These are phyloP conservation scores for Aspergillus leporis DNA, from an alignment of 495 filamentous ascomycete genomes.

Conservation along the genomic window DNA sequence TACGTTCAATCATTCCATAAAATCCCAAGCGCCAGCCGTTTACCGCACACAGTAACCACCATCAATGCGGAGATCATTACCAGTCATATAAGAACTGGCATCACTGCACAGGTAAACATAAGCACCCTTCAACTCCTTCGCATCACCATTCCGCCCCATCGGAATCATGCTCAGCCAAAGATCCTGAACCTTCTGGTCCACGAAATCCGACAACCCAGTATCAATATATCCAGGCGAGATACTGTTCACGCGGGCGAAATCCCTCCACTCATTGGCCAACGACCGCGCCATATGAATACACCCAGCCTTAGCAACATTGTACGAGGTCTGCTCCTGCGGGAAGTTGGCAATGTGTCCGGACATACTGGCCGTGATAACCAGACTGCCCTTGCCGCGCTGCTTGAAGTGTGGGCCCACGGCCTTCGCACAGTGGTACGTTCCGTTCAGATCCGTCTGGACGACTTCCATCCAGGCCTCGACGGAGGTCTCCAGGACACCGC, in stretches of 20 bases:
- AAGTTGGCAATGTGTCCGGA: constrained; percentile 75
- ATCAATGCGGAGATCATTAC: constrained; percentile 74
- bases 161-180: constrained; percentile 76
- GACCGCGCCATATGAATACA: constrained; percentile 56
- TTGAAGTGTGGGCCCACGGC: constrained; percentile 66
- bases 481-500: constrained; percentile 61
- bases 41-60: constrained; percentile 56
- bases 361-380: constrained; percentile 68
- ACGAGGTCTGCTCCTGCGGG: constrained; percentile 77
- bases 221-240: constrained; percentile 80
- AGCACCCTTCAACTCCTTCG: constrained; percentile 82
- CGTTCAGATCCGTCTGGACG: constrained; percentile 63
- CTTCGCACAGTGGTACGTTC: constrained; percentile 69
- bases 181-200: constrained; percentile 66
- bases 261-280: constrained; percentile 75
- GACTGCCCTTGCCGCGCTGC: constrained; percentile 57
- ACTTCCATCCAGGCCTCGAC: constrained; percentile 69
- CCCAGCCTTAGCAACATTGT: constrained; percentile 76
- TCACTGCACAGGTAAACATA: constrained; percentile 77
- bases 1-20: background rate
- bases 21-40: constrained; percentile 7
- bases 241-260: constrained; percentile 73
- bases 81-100: constrained; percentile 83
- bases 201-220: constrained; percentile 76
- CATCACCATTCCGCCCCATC: constrained; percentile 69